These are phyloP conservation scores for Capsella rubella DNA, from an alignment of 441 rosid genomes.

Conservation along the genomic window DNA sequence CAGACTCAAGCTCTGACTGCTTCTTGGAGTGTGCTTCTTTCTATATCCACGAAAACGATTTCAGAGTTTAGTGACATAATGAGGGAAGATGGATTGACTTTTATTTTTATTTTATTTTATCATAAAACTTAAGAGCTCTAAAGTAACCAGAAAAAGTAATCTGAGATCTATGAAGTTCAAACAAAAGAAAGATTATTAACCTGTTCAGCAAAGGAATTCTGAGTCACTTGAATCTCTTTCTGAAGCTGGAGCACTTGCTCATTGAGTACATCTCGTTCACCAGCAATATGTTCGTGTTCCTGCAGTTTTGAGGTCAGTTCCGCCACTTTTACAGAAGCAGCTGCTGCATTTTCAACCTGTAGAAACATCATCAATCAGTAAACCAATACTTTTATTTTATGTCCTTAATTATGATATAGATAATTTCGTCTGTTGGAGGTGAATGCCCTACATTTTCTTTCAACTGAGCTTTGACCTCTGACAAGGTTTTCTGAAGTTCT, in stretches of 20 bases:
- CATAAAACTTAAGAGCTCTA: conserved; percentile 6
- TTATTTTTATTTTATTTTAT: background rate
- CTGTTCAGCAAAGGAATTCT: conserved; percentile 57
- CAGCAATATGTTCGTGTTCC: conserved; percentile 50
- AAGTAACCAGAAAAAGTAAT: conserved; percentile 1
- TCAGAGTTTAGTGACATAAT: conserved; percentile 29
- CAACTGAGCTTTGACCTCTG: conserved; percentile 53
- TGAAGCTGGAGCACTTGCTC: conserved; percentile 62
- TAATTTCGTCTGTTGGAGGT: conserved; percentile 16
- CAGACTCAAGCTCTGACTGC: conserved; percentile 62
- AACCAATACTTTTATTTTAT: background rate
- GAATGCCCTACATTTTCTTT: conserved; percentile 62
- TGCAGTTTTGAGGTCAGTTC: conserved; percentile 60
- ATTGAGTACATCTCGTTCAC: conserved; percentile 53
- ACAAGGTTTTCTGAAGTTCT: conserved; percentile 70
- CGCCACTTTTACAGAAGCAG: conserved; percentile 55
- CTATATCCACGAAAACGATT: conserved; percentile 50
- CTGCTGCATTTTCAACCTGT: conserved; percentile 51
- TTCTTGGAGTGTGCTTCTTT: conserved; percentile 58
- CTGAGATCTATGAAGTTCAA: conserved; percentile 18
- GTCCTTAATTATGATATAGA: background rate
- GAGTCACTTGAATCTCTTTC: conserved; percentile 59
- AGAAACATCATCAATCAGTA: conserved; percentile 22
- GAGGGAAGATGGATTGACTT: conserved; percentile 6
- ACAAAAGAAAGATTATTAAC: conserved; percentile 44